Evolutionary conservation across 129 eudicot genomes (phyloP), one percentile per base, ranked within the genome.

Genomic region (Ambrosia artemisiifolia): DNA sequence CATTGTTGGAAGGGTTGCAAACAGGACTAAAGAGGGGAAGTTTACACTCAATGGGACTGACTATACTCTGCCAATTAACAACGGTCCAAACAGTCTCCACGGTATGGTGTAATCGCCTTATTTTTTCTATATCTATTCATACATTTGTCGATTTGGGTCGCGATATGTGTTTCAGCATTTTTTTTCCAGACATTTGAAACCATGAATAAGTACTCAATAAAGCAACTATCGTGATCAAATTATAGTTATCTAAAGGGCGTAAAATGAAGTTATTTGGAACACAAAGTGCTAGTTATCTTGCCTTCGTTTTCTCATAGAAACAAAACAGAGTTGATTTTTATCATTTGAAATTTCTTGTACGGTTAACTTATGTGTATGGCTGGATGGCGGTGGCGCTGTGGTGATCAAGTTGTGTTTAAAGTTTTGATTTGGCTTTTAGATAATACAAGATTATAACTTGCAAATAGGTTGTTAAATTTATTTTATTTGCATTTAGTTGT

Each of bases 1-100:
- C 89, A 90, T 94, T 44, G 98, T 94, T 64, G 98, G 98, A 34
- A 81, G 98, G 40, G 98, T 94, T 56, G 98, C 98, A 35, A 94
- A 94, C 74, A 85, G 98, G 87, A 94, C 86, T 83, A 94, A 88
- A 78, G 97, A 90, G 61, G 98, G 98, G 69, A 90, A 90, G 62
- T 94, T 94, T 63, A 79, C 83, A 54, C 79, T 94, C 3, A 63
- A 88, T 83, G 96, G 96, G 33, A 82, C 54, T 16, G 82, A 86
- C 1, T 81, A 89, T 64, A 53, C 96, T 60, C 73, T 89, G 59
- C 82, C 96, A 3, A 71, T 92, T 73, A 89, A 92, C 83, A 88
- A 85, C 54, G 89, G 88, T n/a, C 98, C 98, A 60, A 87, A 87
- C 84, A 83, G 95, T 78, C 95, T 92, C 69, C 95, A 92, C 71